Base-by-base conservation (phyloP, 331 rosid genomes). In the Rhamnella rubrinervis region DNA sequence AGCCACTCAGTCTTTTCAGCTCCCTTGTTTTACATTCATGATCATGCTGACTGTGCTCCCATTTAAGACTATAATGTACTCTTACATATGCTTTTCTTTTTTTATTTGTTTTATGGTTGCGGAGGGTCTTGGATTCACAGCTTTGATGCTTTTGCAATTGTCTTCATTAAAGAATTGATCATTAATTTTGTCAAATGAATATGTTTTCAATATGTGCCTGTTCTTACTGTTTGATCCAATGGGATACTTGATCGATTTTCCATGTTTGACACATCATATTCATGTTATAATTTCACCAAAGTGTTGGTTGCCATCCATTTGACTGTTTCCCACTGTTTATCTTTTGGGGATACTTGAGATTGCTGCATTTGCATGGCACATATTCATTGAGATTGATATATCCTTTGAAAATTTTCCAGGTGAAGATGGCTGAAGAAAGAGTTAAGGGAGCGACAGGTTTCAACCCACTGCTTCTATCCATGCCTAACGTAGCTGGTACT, bases 381-480 rank as follows among this genome's bases (percentile, higher is more conserved):
- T 40, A 40, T 40, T 40, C 13, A 40, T 40, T 40, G 47, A 1
- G 47, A 40, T 31, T 59, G 63, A 3, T 58, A 2, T 25, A 5
- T 10, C 2, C 17, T 49, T 44, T 23, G 26, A 20, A 6, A 21
- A 12, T 44, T 47, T 73, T 64, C 46, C 77, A 85, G 89, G 89
- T 85, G 75, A 85, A 85, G 77, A 79, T 85, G 89, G 83, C 83
- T 11, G 89, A 85, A 73, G 89, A 85, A 75, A 77, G 79, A 10
- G 81, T 85, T 26, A 85, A 82, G 65, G 58, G 85, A 75, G 82
- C 79, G 68, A 85, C 87, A 55, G 86, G 86, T 28, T 62, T 85
- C 71, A 83, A 72, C 44, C 87, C 86, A 3, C 74, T 85, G 39
- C 76, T 74, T 74, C 79, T 74, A 25, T 85, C 85, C 10, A 75